phyloP scores from a whole-genome alignment of 495 filamentous ascomycete species.

The Trypethelium eluteriae region DNA sequence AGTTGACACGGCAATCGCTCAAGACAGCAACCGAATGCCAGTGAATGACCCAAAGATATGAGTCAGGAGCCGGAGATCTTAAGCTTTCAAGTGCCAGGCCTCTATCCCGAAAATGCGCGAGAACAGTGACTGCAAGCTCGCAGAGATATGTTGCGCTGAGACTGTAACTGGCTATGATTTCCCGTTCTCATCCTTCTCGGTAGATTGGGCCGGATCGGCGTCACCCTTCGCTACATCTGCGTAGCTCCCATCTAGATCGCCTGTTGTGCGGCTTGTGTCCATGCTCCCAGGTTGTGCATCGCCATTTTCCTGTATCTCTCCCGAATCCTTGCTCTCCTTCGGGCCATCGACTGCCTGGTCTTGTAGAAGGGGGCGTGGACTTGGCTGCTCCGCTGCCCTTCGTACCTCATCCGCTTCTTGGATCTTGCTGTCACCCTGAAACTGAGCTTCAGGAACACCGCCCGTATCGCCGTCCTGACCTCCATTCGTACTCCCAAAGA shows the following conservation, averaged over 20 bases:
- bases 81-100: no score
- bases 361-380: not conserved
- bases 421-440: not conserved
- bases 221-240: not conserved
- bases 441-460: not conserved
- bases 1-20: no score
- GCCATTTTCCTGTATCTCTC: not conserved
- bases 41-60: no score
- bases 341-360: not conserved
- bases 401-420: not conserved
- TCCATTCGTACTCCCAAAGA: not conserved
- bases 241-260: conserved; percentile 3
- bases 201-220: not conserved
- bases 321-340: not conserved
- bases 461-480: not conserved
- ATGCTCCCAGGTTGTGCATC: conserved; percentile 3
- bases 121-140: no score
- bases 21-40: no score
- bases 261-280: not conserved
- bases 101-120: no score
- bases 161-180: not conserved
- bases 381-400: not conserved
- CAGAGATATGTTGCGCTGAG: no score
- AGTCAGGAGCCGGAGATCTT: no score
- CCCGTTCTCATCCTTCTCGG: not conserved